Evolutionary conservation across 306 rosid genomes (phyloP), one percentile per base, ranked within the genome.

Genomic region (Cucurbita maxima): DNA sequence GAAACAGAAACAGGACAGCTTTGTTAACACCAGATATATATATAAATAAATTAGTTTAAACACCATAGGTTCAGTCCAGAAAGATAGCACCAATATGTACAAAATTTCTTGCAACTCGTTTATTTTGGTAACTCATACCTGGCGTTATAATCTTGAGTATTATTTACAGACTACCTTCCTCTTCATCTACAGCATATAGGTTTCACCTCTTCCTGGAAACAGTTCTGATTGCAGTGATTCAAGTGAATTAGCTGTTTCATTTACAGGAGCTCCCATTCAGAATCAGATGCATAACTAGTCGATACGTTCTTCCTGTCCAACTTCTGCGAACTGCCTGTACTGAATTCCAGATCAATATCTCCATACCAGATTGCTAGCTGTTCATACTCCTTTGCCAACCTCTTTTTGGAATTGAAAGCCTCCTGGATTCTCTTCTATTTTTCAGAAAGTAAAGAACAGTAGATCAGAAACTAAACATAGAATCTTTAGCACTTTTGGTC

Each of bases 351-450:
- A 69, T 83, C 88, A 16, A 74, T 15, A 50, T 89, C 97, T 64
- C 96, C 99, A 54, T 80, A 88, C 97, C 96, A 94, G 79, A 91
- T 83, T 37, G 92, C 94, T 22, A 94, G 88, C 79, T 82, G 92
- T 77, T 94, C 90, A 40, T 94, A 91, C 80, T 91, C 96, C 87
- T 86, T 89, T 56, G 79, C 85, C 83, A 86, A 73, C 83, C 86
- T 87, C 90, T 81, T 94, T 83, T 82, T 91, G 1, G 92, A 83
- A 80, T 86, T 19, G 80, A 94, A 82, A 45, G 89, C 93, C 75
- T 88, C 96, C 76, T 61, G 85, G 76, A 94, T 88, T 83, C 80
- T 85, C 85, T 84, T 82, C 97, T 94, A 41, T 76, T 60, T 76
- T 69, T 70, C 44, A 14, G 52, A 72, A 68, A 53, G 76, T 14